Base-by-base conservation (phyloP, 2,329 filamentous ascomycete genomes). In the Zasmidium cellare region DNA sequence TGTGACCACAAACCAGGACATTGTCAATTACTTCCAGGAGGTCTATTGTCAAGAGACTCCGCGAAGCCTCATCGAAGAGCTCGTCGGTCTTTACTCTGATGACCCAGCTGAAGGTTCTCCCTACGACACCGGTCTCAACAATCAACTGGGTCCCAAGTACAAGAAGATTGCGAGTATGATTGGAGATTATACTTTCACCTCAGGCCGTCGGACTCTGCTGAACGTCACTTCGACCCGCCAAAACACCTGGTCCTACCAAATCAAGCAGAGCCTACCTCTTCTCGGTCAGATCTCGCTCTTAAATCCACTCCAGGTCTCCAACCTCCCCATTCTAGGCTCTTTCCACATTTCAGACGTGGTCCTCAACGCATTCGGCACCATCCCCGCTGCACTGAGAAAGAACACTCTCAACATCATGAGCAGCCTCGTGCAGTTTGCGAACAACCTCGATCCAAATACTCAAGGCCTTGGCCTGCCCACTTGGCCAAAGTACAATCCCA, bases 91-190 rank as follows among this genome's bases (percentile, higher is more conserved):
- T 51, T 63, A 45, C 50, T 59, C 19, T 74, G 0, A 75, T 84
- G 41, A 57, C 41, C 75, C 78, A 9, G 76, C 82, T n/a, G 45
- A 51, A 20, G 90, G 90, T 28, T 89, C 86, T 1, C 90, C 90
- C 1, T 92, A 90, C 78, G 80, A 86, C 53, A 92, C 89, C 0
- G 78, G 83, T 1, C 59, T 82, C 9, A 62, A 87, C 18, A 90
- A 92, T 74, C 85, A 87, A 66, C 78, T 85, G 66, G 91, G 89
- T 69, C 88, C 89, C 0, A 83, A 89, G 63, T 92, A 86, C 79
- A 92, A 92, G 74, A 87, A 88, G 12, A 77, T 91, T 0, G 85
- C 88, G 1, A 88, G 89, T 41, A 83, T 92, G 73, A 28, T 84
- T 0, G 90, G 90, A 12, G 90, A 93, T 67, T 67, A 91, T 0